Evolutionary conservation across 768 basidiomycete genomes (phyloP), one percentile per base, ranked within the genome.

Genomic region (Mrakia frigida): DNA sequence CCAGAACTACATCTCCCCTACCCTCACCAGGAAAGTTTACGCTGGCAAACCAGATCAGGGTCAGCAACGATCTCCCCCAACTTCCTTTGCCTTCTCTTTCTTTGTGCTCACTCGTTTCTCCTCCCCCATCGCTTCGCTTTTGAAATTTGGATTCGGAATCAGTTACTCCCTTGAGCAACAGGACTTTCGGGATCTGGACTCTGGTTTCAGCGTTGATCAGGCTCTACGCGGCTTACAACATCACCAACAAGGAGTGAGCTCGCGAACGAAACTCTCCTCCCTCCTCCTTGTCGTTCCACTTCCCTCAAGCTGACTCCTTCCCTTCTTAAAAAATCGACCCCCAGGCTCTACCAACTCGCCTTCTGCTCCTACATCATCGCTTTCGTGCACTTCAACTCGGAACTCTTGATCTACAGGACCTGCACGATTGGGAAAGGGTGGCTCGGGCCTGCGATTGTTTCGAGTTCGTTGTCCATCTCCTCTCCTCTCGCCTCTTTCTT

Each of bases 101-200:
- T 16, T 53, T 18, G 41, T 46, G 23, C 59, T 76, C 18, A 4
- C 11, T 56, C 33, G 41, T 46, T 33, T 59, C 43, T 25, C 28
- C 21, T 18, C 14, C 60, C n/a, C n/a, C 65, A 39, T 31, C 21
- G 33, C 35, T 69, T 70, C 75, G 52, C 33, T 35, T 61, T 75
- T 23, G 70, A n/a, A n/a, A 1, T 65, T 65, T 67, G 31, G 65
- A 1, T 37, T 56, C 13, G 10, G 28, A 41, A 46, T 33, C 84
- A 96, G 96, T 99, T 16, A 94, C 93, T 10, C 84, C 87, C 25
- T 87, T 98, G 28, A 92, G 95, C 79, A 91, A 92, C 52, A 88
- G 96, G 65, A 92, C 94, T 6, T 97, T 97, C 82, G 95, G 88
- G 0, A 87, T 89, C 1, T 99, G 96, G 96, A 98, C 95, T 0